These are phyloP conservation scores for Madurella mycetomatis DNA, from an alignment of 2,329 filamentous ascomycete species.

Conservation along the genomic window DNA sequence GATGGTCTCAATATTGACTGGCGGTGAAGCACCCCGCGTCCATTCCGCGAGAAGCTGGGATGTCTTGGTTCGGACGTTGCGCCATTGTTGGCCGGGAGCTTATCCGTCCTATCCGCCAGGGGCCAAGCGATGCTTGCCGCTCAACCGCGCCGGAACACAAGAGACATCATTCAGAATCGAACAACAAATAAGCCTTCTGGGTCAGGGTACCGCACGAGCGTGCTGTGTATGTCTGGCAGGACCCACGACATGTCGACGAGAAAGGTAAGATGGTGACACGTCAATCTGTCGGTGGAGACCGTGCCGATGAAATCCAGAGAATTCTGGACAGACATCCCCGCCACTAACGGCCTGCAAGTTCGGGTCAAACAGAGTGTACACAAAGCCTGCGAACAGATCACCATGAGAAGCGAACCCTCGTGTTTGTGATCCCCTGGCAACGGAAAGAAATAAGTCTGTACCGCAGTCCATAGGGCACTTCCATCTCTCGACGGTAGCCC, in stretches of 20 bases:
- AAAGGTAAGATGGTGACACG: slow-evolving; percentile 22
- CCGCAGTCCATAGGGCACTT: slow-evolving; percentile 1
- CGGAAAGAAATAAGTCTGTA: slow-evolving; percentile 10
- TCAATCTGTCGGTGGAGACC: slow-evolving; percentile 26
- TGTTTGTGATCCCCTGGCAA: slow-evolving; percentile 13
- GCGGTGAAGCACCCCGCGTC: slow-evolving; percentile 5
- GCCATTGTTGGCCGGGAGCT: slow-evolving; percentile 13
- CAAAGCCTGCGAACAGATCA: slow-evolving; percentile 16
- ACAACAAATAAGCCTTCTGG: slow-evolving; percentile 15
- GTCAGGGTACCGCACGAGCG: slow-evolving; percentile 7
- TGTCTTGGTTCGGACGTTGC: slow-evolving; percentile 15
- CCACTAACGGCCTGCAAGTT: slow-evolving; percentile 16
- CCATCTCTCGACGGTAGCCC: slow-evolving; percentile 7
- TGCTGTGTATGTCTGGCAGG: slow-evolving; percentile 16
- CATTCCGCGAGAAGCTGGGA: background rate
- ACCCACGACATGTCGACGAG: slow-evolving; percentile 17
- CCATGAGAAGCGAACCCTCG: slow-evolving; percentile 11
- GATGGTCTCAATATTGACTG: background rate
- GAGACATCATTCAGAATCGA: slow-evolving; percentile 8
- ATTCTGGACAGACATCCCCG: slow-evolving; percentile 9
- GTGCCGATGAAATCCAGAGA: slow-evolving; percentile 7
- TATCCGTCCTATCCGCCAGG: slow-evolving; percentile 5
- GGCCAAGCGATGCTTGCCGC: slow-evolving; percentile 1
- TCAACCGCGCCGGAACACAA: slow-evolving; percentile 12
- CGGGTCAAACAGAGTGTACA: slow-evolving; percentile 25